These are phyloP conservation scores for Nepenthes alata DNA, from an alignment of 179 eudicot genomes.

Conservation along the genomic window DNA sequence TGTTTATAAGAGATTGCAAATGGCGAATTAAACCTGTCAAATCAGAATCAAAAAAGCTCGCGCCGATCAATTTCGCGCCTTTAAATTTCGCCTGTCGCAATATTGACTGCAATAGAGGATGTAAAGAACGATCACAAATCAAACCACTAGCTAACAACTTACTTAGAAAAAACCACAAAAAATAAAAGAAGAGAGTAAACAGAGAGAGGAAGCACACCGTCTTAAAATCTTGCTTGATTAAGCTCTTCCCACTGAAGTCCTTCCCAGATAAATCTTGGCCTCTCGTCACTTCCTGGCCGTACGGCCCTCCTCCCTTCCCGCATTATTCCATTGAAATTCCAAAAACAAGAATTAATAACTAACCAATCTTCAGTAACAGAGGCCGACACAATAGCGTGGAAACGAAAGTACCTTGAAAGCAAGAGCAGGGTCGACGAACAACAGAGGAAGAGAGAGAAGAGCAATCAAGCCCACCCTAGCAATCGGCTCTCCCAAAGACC, in stretches of 20 bases:
- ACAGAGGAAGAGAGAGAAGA: constrained; percentile 41
- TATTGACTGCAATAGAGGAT: constrained; percentile 49
- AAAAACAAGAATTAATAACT: too few species aligned
- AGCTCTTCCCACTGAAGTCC: constrained; percentile 75
- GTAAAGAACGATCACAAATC: not conserved
- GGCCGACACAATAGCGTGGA: not conserved
- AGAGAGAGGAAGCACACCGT: constrained; percentile 27
- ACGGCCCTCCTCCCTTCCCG: constrained; percentile 91
- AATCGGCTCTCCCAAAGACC: constrained; percentile 20
- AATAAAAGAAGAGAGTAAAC: not conserved
- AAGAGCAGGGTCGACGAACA: constrained; percentile 50
- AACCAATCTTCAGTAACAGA: not conserved
- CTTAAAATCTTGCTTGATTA: constrained; percentile 89
- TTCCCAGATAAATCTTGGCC: constrained; percentile 91
- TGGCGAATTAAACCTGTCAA: constrained; percentile 52
- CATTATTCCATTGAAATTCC: constrained; percentile 1
- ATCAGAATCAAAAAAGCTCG: constrained; percentile 98
- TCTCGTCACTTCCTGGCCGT: constrained; percentile 87
- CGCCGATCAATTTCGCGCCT: constrained; percentile 83
- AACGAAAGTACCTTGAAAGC: constrained; percentile 36
- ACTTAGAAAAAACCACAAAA: not conserved
- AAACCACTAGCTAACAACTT: constrained; percentile 1
- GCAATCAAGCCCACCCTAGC: constrained; percentile 37
- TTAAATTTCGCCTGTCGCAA: constrained; percentile 84
- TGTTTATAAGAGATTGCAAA: not conserved